Evolutionary conservation across 768 basidiomycete genomes (phyloP), one percentile per base, ranked within the genome.

Genomic region (Leucosporidium creatinivorum): DNA sequence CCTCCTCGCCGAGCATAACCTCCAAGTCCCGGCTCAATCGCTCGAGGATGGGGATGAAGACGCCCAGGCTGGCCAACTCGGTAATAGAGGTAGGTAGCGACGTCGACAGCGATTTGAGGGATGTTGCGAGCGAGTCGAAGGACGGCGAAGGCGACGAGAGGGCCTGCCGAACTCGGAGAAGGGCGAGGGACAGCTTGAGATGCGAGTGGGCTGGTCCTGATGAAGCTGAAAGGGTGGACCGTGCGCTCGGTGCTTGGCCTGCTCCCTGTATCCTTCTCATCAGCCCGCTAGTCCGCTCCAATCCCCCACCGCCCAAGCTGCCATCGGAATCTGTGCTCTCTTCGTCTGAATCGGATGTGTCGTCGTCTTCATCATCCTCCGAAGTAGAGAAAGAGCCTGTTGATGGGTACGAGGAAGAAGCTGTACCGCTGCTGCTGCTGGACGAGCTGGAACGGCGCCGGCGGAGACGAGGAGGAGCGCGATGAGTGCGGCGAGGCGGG

Each of bases 121-220:
- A 47, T 1, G 17, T 13, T 8, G 65, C 59, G 48, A 64, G 58
- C 10, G 62, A 9, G 2, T 59, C 62, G 47, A 30, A 68, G 18
- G 28, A 19, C 4, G 52, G 8, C 10, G 8, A 44, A 13, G 10
- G 18, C 9, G 51, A 0, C 13, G 30, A 25, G 48, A 70, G 69
- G 9, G 58, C 7, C 4, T 63, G 64, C 0, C 69, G 65, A 0
- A 65, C 65, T 7, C 65, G 51, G n/a, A 70, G 62, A 30, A 63
- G 62, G 31, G 65, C 57, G 28, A 69, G 59, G 26, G 68, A 64
- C 33, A 69, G 68, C 55, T 64, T 64, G 49, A 69, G 55, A 55
- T 57, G 28, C 33, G 63, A 57, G 15, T 58, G 57, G 3, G 33
- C 23, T 10, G 33, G 30, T 19, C 33, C 23, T 15, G 55, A 12